Base-by-base conservation (phyloP, 2,329 filamentous ascomycete genomes). In the Albifimbria verrucaria region DNA sequence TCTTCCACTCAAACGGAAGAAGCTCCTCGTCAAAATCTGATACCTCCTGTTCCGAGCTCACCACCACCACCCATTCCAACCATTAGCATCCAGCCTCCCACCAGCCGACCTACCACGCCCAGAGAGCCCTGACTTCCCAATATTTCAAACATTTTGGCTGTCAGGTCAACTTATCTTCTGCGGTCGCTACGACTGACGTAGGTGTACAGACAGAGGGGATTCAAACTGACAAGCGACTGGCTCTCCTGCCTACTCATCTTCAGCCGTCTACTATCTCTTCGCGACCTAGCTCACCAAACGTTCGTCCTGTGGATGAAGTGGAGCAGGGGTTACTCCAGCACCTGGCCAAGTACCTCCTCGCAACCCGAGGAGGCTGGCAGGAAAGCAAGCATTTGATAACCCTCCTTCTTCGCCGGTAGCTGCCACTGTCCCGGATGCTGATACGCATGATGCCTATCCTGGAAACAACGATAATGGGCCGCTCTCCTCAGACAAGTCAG, bases 11-110 rank as follows among this genome's bases (percentile, higher is more conserved):
- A 90, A 67, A 90, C 87, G 0, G 78, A 68, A n/a, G 51, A 60
- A 21, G 23, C 49, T 7, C 36, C 46, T 15, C 42, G 20, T 4
- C 42, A 20, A 44, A 10, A 21, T 41, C 53, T 42, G 7, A 49
- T 49, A 2, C 63, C 70, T 4, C 62, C 68, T 9, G 51, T 60
- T 48, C 70, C 59, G 47, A 64, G 59, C 57, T 72, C 69, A 10
- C 70, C 71, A 52, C 72, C 75, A 59, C 71, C 83, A 54, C 65
- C 78, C 4, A 88, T 97, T 56, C 93, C 93, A 1, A 89, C 87
- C 62, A 99, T 99, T 65, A 89, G 90, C 52, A 90, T 99, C 49
- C 89, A 96, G 61, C 94, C 94, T 26, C 93, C 94, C 1, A 85
- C 81, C 3, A 96, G 91, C 52, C 83, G 89, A 47, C 92, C 93